Base-by-base conservation (phyloP, 352 stramenopile species). In the Phytophthora litchii region DNA sequence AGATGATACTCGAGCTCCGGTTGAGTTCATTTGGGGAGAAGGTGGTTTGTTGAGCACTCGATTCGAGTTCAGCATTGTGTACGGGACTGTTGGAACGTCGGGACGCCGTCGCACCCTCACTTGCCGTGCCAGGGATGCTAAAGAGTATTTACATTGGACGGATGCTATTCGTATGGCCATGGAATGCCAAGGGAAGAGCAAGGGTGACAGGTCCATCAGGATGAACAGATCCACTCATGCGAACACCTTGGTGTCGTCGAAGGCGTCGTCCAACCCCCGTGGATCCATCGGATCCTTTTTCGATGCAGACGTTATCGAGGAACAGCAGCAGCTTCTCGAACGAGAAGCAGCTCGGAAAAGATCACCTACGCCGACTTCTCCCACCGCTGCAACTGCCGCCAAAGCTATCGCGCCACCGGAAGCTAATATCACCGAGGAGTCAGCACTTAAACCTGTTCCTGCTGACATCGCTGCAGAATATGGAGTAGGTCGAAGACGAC, bases 1-100 rank as follows among this genome's bases (percentile, higher is more conserved):
- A 13, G 38, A 65, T 20, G 42, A 59, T 40, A 38, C 42, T 31
- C 53, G 32, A 46, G 49, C 64, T 17, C 59, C 57, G 1, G 58
- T 64, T 14, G 38, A 63, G 34, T 58, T 72, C 11, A 37, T 42
- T 37, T 70, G 62, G 57, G 60, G 63, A 2, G 56, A 72, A 25
- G 57, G 64, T 36, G 62, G 59, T 11, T 31, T 66, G 32, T 50
- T 72, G 13, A 72, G 57, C 51, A 67, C 62, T 17, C 48, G 62
- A 45, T 72, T 76, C 50, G 67, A 76, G 27, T 76, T 76, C 55
- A 72, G 49, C 12, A 35, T 76, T 29, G 35, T 70, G 29, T 69
- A 72, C 19, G 64, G 53, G 1, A 54, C 37, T 47, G 44, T 50
- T 20, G 38, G 56, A 8, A 14, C 44, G 1, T 56, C 50, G 16